A percentile compares a stretch with the other conserved stretches of the same genome.
phyloP scores from a whole-genome alignment of 306 rosid genomes.

The Gastrolobium bilobum region DNA sequence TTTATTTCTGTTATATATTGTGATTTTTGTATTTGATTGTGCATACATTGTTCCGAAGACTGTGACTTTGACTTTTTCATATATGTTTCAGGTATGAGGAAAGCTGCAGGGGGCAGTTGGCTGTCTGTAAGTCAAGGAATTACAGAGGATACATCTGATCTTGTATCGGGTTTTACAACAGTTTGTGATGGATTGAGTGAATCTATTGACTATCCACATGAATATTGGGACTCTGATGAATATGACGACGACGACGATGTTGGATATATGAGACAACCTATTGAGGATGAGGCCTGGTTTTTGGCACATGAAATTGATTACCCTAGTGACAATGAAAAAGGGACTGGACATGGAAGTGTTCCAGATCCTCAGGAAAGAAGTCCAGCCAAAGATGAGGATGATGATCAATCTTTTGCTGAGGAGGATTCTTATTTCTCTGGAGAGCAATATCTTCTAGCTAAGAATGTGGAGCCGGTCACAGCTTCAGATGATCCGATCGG shows the following conservation, averaged over 20 bases:
- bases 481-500: constrained; percentile 79
- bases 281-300: constrained; percentile 99
- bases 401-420: constrained; percentile 96
- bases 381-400: constrained; percentile 88
- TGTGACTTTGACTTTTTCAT: constrained; percentile 41
- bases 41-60: constrained; percentile 19
- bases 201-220: constrained; percentile 88
- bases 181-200: constrained; percentile 95
- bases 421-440: constrained; percentile 96
- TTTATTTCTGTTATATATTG: background rate
- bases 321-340: constrained; percentile 98
- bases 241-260: constrained; percentile 94
- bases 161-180: constrained; percentile 98
- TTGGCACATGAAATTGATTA: constrained; percentile 99
- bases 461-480: constrained; percentile 74
- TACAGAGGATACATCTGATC: constrained; percentile 91
- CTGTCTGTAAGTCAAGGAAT: constrained; percentile 96
- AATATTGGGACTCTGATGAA: constrained; percentile 99
- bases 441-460: constrained; percentile 82
- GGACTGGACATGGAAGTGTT: constrained; percentile 85
- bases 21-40: constrained; percentile 28
- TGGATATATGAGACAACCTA: constrained; percentile 98
- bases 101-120: constrained; percentile 88
- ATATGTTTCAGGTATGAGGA: constrained; percentile 77
- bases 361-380: constrained; percentile 86